A percentile compares a stretch with the other conserved stretches of the same genome.
These are phyloP conservation scores for Colletotrichum echinochloae DNA, from an alignment of 2,329 filamentous ascomycete genomes.

Conservation along the genomic window DNA sequence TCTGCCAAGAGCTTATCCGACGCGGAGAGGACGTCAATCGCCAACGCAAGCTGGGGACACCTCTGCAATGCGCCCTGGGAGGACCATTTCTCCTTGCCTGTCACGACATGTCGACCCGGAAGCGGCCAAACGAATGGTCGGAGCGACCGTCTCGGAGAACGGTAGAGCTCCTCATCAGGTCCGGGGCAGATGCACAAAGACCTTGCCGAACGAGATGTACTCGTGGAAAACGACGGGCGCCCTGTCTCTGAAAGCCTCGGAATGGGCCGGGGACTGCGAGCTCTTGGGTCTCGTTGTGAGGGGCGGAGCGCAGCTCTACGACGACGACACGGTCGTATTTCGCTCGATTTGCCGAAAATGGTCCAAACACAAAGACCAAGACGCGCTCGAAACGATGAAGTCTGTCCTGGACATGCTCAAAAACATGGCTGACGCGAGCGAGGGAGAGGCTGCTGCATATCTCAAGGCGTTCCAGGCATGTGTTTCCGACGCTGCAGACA, in stretches of 20 bases:
- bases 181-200: conserved; percentile 10
- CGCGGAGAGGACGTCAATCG: neutral
- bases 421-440: neutral
- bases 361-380: neutral
- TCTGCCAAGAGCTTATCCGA: neutral
- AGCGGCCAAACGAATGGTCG: neutral
- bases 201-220: neutral
- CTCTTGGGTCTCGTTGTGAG: conserved; percentile 5
- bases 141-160: neutral
- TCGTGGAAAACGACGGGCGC: conserved; percentile 7
- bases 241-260: conserved; percentile 5
- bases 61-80: conserved; percentile 27
- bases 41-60: conserved; percentile 11
- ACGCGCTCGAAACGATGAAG: neutral
- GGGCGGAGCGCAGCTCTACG: conserved; percentile 8
- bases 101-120: neutral
- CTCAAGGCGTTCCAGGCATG: conserved; percentile 19
- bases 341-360: conserved; percentile 3
- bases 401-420: neutral
- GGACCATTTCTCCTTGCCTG: conserved; percentile 2
- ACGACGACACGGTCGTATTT: neutral
- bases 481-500: neutral
- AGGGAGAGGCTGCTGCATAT: conserved; percentile 17
- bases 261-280: conserved; percentile 6
- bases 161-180: neutral